Conservation (phyloP, 2,329 filamentous ascomycete species). For the Corynespora cassiicola region DNA sequence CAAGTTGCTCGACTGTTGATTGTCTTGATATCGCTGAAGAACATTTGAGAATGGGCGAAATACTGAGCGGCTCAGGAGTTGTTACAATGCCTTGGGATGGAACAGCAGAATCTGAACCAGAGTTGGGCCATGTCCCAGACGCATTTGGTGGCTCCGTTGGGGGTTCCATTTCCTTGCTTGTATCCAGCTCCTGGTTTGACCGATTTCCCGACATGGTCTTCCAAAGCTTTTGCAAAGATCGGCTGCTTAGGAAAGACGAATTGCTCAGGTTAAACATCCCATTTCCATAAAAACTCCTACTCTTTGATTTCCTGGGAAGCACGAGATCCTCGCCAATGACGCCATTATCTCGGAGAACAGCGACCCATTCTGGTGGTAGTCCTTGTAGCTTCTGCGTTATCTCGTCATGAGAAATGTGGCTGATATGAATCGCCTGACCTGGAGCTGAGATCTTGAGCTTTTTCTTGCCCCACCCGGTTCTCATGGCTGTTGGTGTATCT, state of each 20-base stretch:
- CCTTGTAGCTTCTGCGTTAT: constrained; percentile 7
- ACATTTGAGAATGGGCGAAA: no score
- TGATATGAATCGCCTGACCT: no score
- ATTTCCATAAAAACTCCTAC: constrained; percentile 5
- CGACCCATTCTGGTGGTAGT: constrained; percentile 5
- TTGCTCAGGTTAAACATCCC: constrained; percentile 6
- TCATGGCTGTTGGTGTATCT: no score
- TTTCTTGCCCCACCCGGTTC: no score
- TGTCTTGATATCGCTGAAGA: constrained; percentile 1
- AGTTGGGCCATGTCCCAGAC: neutral
- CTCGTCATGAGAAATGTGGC: constrained; percentile 6
- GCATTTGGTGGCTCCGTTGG: constrained; percentile 1
- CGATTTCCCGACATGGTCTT: constrained; percentile 7
- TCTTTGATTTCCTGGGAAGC: constrained; percentile 7
- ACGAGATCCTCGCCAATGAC: constrained; percentile 7
- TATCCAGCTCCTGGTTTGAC: no score
- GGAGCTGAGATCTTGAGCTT: no score
- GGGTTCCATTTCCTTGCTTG: neutral
- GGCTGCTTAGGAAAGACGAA: constrained; percentile 6
- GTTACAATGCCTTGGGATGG: no score
- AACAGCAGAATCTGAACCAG: constrained; percentile 1
- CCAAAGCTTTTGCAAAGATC: constrained; percentile 6
- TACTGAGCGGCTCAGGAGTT: no score
- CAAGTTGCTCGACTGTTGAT: constrained; percentile 1
- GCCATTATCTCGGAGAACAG: constrained; percentile 7